Evolutionary conservation across 805 yeast species (phyloP).

Genomic region (Yueomyces sp.): DNA sequence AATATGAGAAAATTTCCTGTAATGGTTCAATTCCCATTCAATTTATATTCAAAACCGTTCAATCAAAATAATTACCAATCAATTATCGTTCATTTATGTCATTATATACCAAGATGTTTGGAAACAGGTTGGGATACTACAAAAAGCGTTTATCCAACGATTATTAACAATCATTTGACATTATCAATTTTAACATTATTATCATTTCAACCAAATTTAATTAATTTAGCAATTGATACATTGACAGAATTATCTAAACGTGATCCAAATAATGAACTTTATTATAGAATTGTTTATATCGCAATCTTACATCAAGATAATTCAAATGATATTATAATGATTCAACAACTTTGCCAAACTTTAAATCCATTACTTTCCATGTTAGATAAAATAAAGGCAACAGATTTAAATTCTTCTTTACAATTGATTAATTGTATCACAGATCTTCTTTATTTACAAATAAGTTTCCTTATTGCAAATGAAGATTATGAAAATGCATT

Average conservation of each 20-base stretch:
- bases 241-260: slow-evolving; percentile 6
- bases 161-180: slow-evolving; percentile 37
- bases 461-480: slow-evolving; percentile 13
- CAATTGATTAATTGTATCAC: slow-evolving; percentile 16
- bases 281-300: slow-evolving; percentile 15
- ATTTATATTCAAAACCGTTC: slow-evolving; percentile 9
- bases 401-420: slow-evolving; percentile 8
- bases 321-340: slow-evolving; percentile 13
- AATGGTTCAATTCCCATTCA: slow-evolving; percentile 35
- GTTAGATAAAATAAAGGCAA: slow-evolving; percentile 7
- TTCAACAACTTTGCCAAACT: slow-evolving; percentile 10
- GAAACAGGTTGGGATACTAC: slow-evolving; percentile 31
- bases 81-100: slow-evolving; percentile 27
- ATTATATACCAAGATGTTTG: slow-evolving; percentile 34
- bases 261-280: slow-evolving; percentile 12
- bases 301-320: slow-evolving; percentile 13
- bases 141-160: slow-evolving; percentile 20
- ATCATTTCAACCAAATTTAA: slow-evolving; percentile 11
- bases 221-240: slow-evolving; percentile 9
- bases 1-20: slow-evolving; percentile 46
- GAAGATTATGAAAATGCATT: slow-evolving; percentile 17
- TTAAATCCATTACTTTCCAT: slow-evolving; percentile 9
- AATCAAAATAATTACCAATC: slow-evolving; percentile 9
- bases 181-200: slow-evolving; percentile 29
- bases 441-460: slow-evolving; percentile 17